Conservation (phyloP, 2,329 filamentous ascomycete species). For the Cephalotrichum gorgonifer region DNA sequence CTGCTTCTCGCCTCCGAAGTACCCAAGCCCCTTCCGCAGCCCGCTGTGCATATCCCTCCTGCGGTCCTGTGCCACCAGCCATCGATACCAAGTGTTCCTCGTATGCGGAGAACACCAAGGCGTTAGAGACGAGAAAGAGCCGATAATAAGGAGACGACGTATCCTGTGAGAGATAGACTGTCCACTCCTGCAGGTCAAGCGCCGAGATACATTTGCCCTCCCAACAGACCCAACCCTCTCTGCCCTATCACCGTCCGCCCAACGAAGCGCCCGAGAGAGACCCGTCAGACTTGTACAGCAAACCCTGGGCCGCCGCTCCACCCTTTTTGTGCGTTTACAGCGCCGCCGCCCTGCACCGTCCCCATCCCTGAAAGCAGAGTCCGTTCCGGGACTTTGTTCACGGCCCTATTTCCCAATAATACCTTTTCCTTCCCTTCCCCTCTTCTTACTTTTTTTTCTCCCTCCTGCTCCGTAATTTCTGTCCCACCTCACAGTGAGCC, state of each 20-base stretch:
- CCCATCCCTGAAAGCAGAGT: background rate
- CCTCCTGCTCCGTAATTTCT: constrained; percentile 1
- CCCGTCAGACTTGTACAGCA: constrained; percentile 2
- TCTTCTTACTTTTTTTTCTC: background rate
- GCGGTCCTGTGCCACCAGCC: constrained; percentile 1
- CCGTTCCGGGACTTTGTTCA: background rate
- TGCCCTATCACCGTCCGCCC: constrained; percentile 4
- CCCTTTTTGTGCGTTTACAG: constrained; percentile 3
- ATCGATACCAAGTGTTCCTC: background rate
- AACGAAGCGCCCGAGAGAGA: constrained; percentile 4
- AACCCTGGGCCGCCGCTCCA: constrained; percentile 4
- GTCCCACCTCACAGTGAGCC: background rate
- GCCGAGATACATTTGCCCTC: background rate
- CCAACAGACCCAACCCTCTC: background rate
- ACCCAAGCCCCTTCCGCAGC: constrained; percentile 1
- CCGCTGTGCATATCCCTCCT: background rate
- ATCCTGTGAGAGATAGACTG: constrained; percentile 1
- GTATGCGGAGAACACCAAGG: background rate
- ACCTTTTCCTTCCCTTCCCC: background rate
- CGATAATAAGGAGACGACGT: background rate
- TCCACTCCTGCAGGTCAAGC: constrained; percentile 2
- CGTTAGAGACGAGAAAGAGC: background rate
- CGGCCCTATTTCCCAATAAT: background rate
- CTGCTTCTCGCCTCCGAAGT: constrained; percentile 2
- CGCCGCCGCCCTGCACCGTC: background rate